phyloP scores from a whole-genome alignment of 2,329 filamentous ascomycete species.

The Coniosporium tulheliwenetii region DNA sequence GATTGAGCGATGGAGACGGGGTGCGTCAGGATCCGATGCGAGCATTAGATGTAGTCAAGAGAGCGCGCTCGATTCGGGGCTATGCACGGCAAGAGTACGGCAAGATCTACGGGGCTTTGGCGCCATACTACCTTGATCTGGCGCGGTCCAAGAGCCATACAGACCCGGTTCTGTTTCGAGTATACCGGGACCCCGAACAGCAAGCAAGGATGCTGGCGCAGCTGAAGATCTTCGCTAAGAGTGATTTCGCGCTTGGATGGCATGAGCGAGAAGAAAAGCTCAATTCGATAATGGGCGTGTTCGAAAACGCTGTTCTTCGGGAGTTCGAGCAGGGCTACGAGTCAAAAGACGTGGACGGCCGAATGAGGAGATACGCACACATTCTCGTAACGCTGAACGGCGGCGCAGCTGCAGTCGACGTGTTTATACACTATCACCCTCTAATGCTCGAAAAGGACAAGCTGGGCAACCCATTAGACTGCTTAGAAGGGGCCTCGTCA shows the following conservation, averaged over 20 bases:
- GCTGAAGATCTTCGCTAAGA: slow-evolving; percentile 59
- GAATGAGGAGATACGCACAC: slow-evolving; percentile 78
- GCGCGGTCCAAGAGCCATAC: slow-evolving; percentile 54
- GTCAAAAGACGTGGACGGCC: slow-evolving; percentile 70
- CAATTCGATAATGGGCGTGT: slow-evolving; percentile 58
- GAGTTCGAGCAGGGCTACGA: slow-evolving; percentile 93
- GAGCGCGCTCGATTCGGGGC: slow-evolving; percentile 64
- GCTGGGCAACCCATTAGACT: slow-evolving; percentile 63
- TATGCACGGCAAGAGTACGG: slow-evolving; percentile 81
- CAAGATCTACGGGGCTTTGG: slow-evolving; percentile 75
- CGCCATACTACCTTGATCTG: slow-evolving; percentile 79
- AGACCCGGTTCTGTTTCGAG: slow-evolving; percentile 72
- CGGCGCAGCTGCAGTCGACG: slow-evolving; percentile 60
- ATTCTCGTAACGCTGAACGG: slow-evolving; percentile 74
- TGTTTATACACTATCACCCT: slow-evolving; percentile 80
- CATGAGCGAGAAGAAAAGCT: slow-evolving; percentile 55
- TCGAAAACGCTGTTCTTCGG: slow-evolving; percentile 76
- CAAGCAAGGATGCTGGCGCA: slow-evolving; percentile 84
- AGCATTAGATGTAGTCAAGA: slow-evolving; percentile 53
- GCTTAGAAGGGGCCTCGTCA: slow-evolving; percentile 50
- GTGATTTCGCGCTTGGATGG: slow-evolving; percentile 68
- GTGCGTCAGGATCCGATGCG: slow-evolving; percentile 29
- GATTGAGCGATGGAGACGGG: slow-evolving; percentile 16
- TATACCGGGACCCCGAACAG: slow-evolving; percentile 73
- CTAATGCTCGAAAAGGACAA: slow-evolving; percentile 60